These are phyloP conservation scores for Fusarium luffae DNA, from an alignment of 2,329 filamentous ascomycete genomes.

Conservation along the genomic window DNA sequence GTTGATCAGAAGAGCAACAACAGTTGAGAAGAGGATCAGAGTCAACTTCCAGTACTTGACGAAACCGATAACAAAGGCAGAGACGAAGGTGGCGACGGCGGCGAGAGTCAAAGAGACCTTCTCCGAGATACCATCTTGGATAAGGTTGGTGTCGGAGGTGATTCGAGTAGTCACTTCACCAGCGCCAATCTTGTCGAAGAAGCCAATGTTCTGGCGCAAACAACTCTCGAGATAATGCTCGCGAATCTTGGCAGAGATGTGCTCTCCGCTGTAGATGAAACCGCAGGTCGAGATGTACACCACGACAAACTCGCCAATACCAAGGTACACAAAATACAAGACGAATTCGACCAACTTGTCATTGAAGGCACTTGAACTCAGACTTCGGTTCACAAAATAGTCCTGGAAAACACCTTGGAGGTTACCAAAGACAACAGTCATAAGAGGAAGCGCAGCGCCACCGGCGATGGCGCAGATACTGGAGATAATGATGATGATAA, in stretches of 20 bases:
- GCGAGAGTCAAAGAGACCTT: conserved; percentile 84
- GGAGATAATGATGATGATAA: conserved; percentile 71
- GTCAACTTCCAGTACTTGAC: conserved; percentile 94
- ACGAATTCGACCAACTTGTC: conserved; percentile 70
- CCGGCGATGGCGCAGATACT: conserved; percentile 74
- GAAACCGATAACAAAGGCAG: conserved; percentile 91
- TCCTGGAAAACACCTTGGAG: conserved; percentile 77
- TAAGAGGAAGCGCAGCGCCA: conserved; percentile 80
- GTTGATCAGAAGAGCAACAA: conserved; percentile 80
- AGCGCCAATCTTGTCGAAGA: conserved; percentile 91
- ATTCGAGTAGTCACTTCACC: conserved; percentile 96
- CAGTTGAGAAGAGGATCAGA: conserved; percentile 83
- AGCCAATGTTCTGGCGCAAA: conserved; percentile 88
- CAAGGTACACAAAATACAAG: conserved; percentile 88
- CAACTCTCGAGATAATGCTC: conserved; percentile 86
- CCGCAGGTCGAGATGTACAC: conserved; percentile 83
- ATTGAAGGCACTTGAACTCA: conserved; percentile 67
- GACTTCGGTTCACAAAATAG: conserved; percentile 61
- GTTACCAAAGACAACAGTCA: conserved; percentile 84
- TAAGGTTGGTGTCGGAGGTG: conserved; percentile 90
- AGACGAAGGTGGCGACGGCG: conserved; percentile 83
- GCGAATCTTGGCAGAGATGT: conserved; percentile 81
- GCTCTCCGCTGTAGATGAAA: conserved; percentile 89
- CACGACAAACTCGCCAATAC: conserved; percentile 80
- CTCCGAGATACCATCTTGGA: conserved; percentile 93